These are phyloP conservation scores for Parastagonospora nodorum DNA, from an alignment of 2,329 filamentous ascomycete species.

Conservation along the genomic window DNA sequence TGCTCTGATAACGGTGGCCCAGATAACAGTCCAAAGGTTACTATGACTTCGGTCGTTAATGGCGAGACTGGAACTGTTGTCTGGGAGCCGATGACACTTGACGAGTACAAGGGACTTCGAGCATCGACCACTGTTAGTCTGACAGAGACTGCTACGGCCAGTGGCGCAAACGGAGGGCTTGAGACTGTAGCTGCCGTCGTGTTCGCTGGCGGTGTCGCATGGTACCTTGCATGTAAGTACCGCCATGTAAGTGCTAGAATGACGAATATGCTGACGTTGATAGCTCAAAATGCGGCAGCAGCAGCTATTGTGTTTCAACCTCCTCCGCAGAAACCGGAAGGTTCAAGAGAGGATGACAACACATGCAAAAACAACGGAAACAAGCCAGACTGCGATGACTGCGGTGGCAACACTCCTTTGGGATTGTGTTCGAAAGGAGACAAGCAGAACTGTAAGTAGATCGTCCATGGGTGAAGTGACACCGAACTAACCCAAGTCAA, in stretches of 20 bases:
- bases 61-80: not conserved
- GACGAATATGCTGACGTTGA: not conserved
- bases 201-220: not conserved
- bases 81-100: not conserved
- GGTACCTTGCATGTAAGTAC: not conserved
- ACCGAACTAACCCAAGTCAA: not conserved
- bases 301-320: not conserved
- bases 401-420: not conserved
- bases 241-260: not conserved
- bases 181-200: not conserved
- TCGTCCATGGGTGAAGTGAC: too few species aligned
- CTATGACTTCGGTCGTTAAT: not conserved
- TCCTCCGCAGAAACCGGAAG: not conserved
- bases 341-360: not conserved
- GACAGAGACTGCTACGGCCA: not conserved
- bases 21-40: not conserved
- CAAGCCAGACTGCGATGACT: not conserved
- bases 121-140: not conserved
- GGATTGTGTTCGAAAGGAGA: not conserved
- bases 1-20: not conserved
- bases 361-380: not conserved
- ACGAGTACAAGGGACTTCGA: not conserved
- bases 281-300: not conserved
- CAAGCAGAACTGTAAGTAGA: not conserved
- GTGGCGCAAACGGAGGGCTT: not conserved